A percentile compares a stretch with the other conserved stretches of the same genome.
Conservation (phyloP, 164 flowering plant genomes). For the Cinnamomum micranthum region DNA sequence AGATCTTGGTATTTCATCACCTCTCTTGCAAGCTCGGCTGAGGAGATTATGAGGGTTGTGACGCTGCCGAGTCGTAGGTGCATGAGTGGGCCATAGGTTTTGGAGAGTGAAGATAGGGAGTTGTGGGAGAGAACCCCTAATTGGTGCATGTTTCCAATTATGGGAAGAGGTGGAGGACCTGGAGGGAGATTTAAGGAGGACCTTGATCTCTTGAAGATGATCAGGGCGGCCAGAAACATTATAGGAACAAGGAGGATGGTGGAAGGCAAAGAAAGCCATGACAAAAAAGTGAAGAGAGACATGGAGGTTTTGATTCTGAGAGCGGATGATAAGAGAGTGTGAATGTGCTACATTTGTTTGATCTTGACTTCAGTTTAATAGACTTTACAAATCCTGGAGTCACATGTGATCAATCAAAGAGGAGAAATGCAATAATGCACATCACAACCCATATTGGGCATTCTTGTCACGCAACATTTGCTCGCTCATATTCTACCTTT, state of each 20-base stretch:
- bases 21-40: not conserved
- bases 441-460: no score
- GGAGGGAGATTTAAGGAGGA: not conserved
- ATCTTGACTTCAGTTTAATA: no score
- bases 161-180: constrained; percentile 1
- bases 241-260: not conserved
- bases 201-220: not conserved
- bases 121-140: not conserved
- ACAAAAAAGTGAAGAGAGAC: not conserved
- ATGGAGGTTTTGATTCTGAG: not conserved
- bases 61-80: not conserved
- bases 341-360: no score
- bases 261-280: not conserved
- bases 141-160: constrained; percentile 3
- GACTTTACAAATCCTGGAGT: no score
- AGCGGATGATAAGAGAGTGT: no score
- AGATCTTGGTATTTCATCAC: constrained; percentile 11
- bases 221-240: not conserved
- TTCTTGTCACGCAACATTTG: no score
- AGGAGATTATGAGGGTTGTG: constrained; percentile 6
- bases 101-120: constrained; percentile 1
- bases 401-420: no score
- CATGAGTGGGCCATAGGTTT: constrained; percentile 2
- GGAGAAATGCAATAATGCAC: no score
- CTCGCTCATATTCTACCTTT: no score